Evolutionary conservation across 2,329 filamentous ascomycete genomes (phyloP).

Genomic region (Trichophyton mentagrophytes): DNA sequence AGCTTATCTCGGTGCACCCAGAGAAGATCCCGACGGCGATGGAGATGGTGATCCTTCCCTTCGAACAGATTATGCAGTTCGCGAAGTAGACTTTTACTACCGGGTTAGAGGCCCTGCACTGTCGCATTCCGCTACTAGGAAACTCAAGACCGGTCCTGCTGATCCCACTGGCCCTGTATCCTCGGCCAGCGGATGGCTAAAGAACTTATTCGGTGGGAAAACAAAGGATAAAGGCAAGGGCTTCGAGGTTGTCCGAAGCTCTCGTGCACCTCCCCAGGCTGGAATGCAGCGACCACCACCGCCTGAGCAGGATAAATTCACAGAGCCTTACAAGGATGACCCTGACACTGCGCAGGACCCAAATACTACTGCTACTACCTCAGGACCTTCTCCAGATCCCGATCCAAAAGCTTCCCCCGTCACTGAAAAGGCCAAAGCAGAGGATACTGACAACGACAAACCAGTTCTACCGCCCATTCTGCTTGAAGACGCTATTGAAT

Average conservation of each 20-base stretch:
- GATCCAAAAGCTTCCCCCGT: conserved; percentile 9
- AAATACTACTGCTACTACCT: conserved; percentile 8
- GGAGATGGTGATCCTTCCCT: conserved; percentile 31
- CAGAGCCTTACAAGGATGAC: conserved; percentile 52
- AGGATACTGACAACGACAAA: conserved; percentile 23
- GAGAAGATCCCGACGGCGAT: conserved; percentile 42
- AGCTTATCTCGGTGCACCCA: conserved; percentile 41
- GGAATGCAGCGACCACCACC: not conserved
- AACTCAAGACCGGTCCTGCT: conserved; percentile 82
- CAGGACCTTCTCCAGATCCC: not conserved
- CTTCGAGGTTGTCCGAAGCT: conserved; percentile 88
- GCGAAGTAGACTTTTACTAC: conserved; percentile 96
- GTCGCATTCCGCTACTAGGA: conserved; percentile 67
- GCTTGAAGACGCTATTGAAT: conserved; percentile 45
- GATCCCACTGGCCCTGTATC: conserved; percentile 87
- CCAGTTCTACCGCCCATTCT: conserved; percentile 50
- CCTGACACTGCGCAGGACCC: conserved; percentile 25
- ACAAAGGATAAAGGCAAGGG: conserved; percentile 92
- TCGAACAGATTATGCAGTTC: conserved; percentile 75
- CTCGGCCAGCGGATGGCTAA: conserved; percentile 81
- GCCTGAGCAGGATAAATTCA: conserved; percentile 41
- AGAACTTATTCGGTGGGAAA: conserved; percentile 64
- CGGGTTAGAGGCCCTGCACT: conserved; percentile 78
- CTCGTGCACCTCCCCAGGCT: conserved; percentile 44
- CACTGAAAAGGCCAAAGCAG: not conserved